Base-by-base conservation (phyloP, 1,284 basidiomycete species). In the Microbotryum violaceum region DNA sequence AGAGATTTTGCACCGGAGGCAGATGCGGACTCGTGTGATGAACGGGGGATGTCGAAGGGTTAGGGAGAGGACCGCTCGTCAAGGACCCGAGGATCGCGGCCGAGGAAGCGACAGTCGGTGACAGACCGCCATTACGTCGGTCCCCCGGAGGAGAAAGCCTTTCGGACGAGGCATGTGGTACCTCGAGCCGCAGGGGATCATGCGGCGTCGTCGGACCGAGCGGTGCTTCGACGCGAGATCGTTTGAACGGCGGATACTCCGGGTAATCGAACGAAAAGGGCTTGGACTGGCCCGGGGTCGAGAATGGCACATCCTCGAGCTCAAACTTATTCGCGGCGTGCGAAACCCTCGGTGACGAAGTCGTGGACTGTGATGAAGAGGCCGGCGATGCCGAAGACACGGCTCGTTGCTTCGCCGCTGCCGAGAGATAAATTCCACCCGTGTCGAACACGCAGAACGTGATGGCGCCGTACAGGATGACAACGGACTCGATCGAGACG, bases 381-480 rank as follows among this genome's bases (percentile, higher is more conserved):
- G 10, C 37, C 21, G 29, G 60, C 42, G n/a, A 54, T 54, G 48
- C 20, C 48, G 48, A 49, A 5, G 48, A 29, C 14, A 23, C 48
- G 14, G 48, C 27, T 6, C 18, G 65, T 18, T 29, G n/a, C 48
- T n/a, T 60, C 56, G 23, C 57, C 56, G 60, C 54, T 27, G 63
- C 53, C 18, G 53, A 64, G 49, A 69, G 58, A 51, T 62, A 62
- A 55, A 68, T 57, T 37, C 69, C 67, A 16, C 65, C 68, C 4
- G 67, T 70, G 49, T 71, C 64, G 64, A 72, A 72, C 59, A 67
- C 66, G 52, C 66, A 70, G 46, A 72, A 71, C 12, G 62, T 70
- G 62, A 72, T 56, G 44, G 57, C 58, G 51, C 65, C 65, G 54
- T 71, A 72, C 57, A 56, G 56, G 51, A 72, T 70, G 14, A 69